Evolutionary conservation across 176 grass and related monocot genomes (phyloP), one percentile per base, ranked within the genome.

Genomic region (Avena sativa): DNA sequence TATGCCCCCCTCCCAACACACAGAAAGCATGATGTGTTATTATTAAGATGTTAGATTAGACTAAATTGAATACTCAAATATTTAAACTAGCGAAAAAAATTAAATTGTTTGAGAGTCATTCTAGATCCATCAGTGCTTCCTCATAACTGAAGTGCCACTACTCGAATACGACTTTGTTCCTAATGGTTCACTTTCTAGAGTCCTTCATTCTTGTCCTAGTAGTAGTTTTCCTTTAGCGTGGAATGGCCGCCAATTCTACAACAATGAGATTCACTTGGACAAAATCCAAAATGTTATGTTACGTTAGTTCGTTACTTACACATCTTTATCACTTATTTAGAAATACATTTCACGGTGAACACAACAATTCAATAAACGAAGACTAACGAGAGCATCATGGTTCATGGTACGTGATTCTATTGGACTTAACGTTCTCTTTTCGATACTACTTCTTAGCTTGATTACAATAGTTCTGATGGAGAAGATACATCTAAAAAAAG

Each of bases 131-230:
- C 0, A 4, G n/a, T 11, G 12, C 1, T 64, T 40, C 23, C 78
- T 81, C 0, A 67, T 81, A 62, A 62, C 78, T 0, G 40, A 81
- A 14, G 85, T 73, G 0, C 26, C 55, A 16, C 8, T 87, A 0
- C 16, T 87, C 4, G 67, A 81, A 4, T 87, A 81, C 81, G 85
- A 87, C 1, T 87, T 86, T 3, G 13, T 86, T 70, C 32, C 84
- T 3, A 86, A 86, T 53, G 89, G 86, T 9, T 84, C 81, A 0
- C 17, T 91, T 52, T 88, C 60, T 49, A 6, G 38, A 34, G 46
- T 77, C 32, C 69, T 91, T 1, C 89, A 88, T 36, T 74, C n/a
- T 16, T 0, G 0, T 36, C 6, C 40, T 36, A 25, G 2, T 8
- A 79, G 1, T 7, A 4, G 8, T 43, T 43, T 43, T 43, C 40